Conservation (phyloP, 768 basidiomycete species). For the Lentinula detonsa region DNA sequence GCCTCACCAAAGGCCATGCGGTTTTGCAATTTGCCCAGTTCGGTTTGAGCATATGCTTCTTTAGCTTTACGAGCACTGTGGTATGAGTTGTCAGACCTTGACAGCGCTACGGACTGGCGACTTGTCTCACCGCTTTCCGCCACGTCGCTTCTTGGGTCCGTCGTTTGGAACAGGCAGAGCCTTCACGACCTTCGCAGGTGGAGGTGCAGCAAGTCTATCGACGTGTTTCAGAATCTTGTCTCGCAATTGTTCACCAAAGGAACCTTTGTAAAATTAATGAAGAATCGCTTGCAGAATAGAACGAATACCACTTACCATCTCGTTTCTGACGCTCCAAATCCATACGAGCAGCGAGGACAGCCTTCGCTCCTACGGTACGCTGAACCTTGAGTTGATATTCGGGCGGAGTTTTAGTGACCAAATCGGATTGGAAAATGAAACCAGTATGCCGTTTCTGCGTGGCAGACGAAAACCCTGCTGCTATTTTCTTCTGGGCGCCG, state of each 20-base stretch:
- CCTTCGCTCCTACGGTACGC: slow-evolving; percentile 90
- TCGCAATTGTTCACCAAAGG: slow-evolving; percentile 75
- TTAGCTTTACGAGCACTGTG: slow-evolving; percentile 93
- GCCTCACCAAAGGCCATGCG: slow-evolving; percentile 93
- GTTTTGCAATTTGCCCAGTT: slow-evolving; percentile 94
- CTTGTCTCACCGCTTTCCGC: slow-evolving; percentile 76
- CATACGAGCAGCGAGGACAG: slow-evolving; percentile 85
- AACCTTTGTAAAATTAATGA: slow-evolving; percentile 31
- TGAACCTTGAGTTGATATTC: slow-evolving; percentile 93
- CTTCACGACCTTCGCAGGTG: slow-evolving; percentile 89
- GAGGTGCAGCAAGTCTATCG: slow-evolving; percentile 87
- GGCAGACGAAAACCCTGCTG: slow-evolving; percentile 84
- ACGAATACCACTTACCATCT: slow-evolving; percentile 54
- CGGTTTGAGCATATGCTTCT: slow-evolving; percentile 95
- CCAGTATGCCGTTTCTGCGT: slow-evolving; percentile 91
- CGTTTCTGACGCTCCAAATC: slow-evolving; percentile 82
- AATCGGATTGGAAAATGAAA: slow-evolving; percentile 91
- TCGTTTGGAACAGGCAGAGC: slow-evolving; percentile 93
- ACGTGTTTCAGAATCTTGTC: slow-evolving; percentile 93
- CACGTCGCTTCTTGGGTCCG: slow-evolving; percentile 91
- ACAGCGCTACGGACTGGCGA: neutral
- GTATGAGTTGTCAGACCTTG: slow-evolving; percentile 2
- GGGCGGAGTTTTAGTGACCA: slow-evolving; percentile 78
- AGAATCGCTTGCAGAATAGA: slow-evolving; percentile 1
- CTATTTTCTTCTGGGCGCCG: slow-evolving; percentile 89